These are phyloP conservation scores for Endocladia muricata DNA, from an alignment of 31 red algal genomes.

Conservation along the genomic window DNA sequence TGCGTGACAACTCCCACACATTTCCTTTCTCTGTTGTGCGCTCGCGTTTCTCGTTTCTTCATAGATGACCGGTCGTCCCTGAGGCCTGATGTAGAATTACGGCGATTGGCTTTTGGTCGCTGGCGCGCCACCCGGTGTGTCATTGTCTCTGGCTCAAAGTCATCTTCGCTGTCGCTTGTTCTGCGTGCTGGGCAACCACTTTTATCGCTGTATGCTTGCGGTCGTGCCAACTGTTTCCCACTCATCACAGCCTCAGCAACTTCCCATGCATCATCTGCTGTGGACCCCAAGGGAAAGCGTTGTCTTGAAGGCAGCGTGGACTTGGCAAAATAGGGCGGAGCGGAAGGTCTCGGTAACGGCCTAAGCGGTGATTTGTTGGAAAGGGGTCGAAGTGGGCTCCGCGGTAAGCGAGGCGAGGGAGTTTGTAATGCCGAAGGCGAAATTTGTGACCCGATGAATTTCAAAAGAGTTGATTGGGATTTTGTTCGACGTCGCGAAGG, in stretches of 20 bases:
- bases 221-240: not conserved
- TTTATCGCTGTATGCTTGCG: not conserved
- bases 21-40: constrained; percentile 9
- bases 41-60: constrained; percentile 31
- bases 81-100: constrained; percentile 14
- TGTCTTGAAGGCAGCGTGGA: constrained; percentile 2
- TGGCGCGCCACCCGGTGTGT: constrained; percentile 22
- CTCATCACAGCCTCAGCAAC: constrained; percentile 13
- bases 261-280: constrained; percentile 40
- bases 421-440: too few relatives aligned
- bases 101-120: constrained; percentile 7
- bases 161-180: constrained; percentile 23
- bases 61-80: constrained; percentile 46
- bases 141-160: constrained; percentile 26
- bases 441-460: too few relatives aligned
- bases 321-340: constrained; percentile 12
- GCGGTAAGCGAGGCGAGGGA: too few relatives aligned
- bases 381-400: too few relatives aligned
- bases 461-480: too few relatives aligned
- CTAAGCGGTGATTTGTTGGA: too few relatives aligned
- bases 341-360: constrained; percentile 24
- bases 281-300: not conserved
- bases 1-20: not conserved
- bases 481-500: too few relatives aligned
- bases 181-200: too few relatives aligned